Conservation (phyloP, 2,329 filamentous ascomycete species). For the Aureobasidium melanogenum region DNA sequence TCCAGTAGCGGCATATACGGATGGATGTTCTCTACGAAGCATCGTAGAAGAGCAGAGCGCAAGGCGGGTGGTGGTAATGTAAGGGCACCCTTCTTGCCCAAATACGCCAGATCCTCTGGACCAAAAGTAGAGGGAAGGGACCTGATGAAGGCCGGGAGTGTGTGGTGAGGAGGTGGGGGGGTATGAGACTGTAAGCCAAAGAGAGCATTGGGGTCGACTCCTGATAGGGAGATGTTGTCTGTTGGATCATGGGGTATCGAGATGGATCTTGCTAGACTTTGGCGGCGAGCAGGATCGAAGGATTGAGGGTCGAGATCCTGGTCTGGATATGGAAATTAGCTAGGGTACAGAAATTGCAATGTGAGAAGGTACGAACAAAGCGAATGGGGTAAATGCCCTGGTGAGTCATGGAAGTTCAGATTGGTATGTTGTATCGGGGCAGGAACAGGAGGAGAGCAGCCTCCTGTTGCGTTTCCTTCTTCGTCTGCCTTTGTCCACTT, state of each 20-base stretch:
- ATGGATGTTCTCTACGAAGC: slow-evolving; percentile 83
- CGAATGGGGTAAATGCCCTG: slow-evolving; percentile 46
- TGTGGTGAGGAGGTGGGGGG: slow-evolving; percentile 23
- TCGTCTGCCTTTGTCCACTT: slow-evolving; percentile 25
- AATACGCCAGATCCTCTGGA: slow-evolving; percentile 72
- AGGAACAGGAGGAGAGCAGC: not conserved
- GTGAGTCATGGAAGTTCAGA: slow-evolving; percentile 9
- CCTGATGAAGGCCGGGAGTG: slow-evolving; percentile 63
- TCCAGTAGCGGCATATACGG: slow-evolving; percentile 88
- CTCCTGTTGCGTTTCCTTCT: slow-evolving; percentile 2
- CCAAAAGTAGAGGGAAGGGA: slow-evolving; percentile 69
- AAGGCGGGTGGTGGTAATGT: slow-evolving; percentile 61
- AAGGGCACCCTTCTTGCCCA: slow-evolving; percentile 76
- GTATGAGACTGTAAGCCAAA: slow-evolving; percentile 4
- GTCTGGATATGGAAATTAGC: not conserved
- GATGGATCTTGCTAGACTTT: slow-evolving; percentile 4
- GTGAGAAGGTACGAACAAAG: slow-evolving; percentile 39
- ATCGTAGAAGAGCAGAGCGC: slow-evolving; percentile 71
- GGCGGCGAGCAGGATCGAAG: slow-evolving; percentile 1
- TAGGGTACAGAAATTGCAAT: not conserved
- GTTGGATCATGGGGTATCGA: slow-evolving; percentile 7
- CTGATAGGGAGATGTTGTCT: not conserved
- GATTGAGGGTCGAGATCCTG: slow-evolving; percentile 9
- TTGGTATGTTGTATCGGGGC: not conserved
- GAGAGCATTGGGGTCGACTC: not conserved